These are phyloP conservation scores for Colletotrichum sp. DNA, from an alignment of 2,329 filamentous ascomycete species.

Conservation along the genomic window DNA sequence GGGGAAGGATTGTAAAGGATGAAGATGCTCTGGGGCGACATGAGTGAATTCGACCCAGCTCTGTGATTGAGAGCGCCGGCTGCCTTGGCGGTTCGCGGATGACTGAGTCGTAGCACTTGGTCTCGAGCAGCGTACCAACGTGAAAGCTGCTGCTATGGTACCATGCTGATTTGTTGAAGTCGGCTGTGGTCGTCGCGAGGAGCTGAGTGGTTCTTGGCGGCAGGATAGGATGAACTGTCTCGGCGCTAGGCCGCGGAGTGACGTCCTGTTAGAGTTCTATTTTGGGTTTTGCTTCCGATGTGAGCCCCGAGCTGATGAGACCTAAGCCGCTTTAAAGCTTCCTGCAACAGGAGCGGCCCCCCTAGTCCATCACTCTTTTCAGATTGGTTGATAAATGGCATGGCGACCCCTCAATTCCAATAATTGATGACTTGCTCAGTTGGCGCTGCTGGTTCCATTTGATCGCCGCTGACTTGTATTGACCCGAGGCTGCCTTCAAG, in stretches of 20 bases:
- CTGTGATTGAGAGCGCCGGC: neutral
- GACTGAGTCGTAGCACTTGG: neutral
- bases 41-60: neutral
- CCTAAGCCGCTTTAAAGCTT: neutral
- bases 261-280: neutral
- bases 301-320: neutral
- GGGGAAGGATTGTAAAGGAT: neutral
- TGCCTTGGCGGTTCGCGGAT: neutral
- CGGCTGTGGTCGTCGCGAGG: neutral
- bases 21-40: neutral
- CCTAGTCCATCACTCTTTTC: neutral
- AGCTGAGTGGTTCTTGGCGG: neutral
- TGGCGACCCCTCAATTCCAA: neutral
- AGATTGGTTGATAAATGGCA: neutral
- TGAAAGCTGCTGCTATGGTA: neutral
- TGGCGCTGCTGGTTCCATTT: neutral
- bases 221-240: neutral
- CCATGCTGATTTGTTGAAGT: neutral
- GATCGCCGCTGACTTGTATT: neutral
- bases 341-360: neutral
- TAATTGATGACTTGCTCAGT: accelerated
- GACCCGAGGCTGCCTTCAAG: neutral
- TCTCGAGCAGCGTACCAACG: neutral
- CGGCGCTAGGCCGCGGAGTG: neutral
- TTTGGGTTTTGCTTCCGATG: neutral